Percentiles rank a stretch among this genome's conserved stretches.
Evolutionary conservation across 208 protist species (phyloP).

Genomic region (Wallacemonas sp.): DNA sequence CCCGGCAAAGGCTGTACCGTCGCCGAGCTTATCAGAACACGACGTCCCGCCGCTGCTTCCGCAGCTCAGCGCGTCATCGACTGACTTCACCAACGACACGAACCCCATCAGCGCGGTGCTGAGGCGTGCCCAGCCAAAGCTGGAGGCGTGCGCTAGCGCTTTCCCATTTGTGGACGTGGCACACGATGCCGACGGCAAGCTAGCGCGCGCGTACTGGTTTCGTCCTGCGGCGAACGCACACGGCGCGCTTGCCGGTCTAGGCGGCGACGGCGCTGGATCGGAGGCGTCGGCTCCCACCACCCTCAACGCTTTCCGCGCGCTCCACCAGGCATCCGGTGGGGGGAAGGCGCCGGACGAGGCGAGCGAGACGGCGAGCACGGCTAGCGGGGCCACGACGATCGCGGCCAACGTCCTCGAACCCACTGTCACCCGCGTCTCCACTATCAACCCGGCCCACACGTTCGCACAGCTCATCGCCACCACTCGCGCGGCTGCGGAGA

Average conservation of each 20-base stretch:
- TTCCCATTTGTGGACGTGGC: slow-evolving; percentile 43
- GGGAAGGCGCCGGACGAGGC: not conserved
- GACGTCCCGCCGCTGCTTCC: slow-evolving; percentile 28
- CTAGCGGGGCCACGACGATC: slow-evolving; percentile 7
- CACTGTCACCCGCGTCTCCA: slow-evolving; percentile 22
- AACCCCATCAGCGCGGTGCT: slow-evolving; percentile 25
- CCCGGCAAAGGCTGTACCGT: not conserved
- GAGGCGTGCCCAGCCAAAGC: slow-evolving; percentile 3
- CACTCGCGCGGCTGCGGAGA: not conserved
- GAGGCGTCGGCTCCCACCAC: slow-evolving; percentile 14
- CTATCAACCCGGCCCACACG: slow-evolving; percentile 39
- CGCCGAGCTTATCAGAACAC: not conserved
- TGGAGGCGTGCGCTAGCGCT: slow-evolving; percentile 31
- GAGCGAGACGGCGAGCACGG: not conserved
- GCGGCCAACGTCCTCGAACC: not conserved
- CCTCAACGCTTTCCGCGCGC: slow-evolving; percentile 1
- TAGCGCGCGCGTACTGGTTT: slow-evolving; percentile 16
- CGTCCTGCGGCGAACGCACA: slow-evolving; percentile 10
- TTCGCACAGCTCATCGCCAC: slow-evolving; percentile 36
- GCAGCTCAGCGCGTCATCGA: slow-evolving; percentile 25
- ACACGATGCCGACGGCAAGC: slow-evolving; percentile 1
- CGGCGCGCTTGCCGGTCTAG: not conserved
- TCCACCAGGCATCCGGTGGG: not conserved
- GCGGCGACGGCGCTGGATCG: not conserved
- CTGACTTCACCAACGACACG: slow-evolving; percentile 34